A percentile compares a stretch with the other conserved stretches of the same genome.
Evolutionary conservation across 345 rosid species (phyloP).

Genomic region (Dipteronia sinensis): DNA sequence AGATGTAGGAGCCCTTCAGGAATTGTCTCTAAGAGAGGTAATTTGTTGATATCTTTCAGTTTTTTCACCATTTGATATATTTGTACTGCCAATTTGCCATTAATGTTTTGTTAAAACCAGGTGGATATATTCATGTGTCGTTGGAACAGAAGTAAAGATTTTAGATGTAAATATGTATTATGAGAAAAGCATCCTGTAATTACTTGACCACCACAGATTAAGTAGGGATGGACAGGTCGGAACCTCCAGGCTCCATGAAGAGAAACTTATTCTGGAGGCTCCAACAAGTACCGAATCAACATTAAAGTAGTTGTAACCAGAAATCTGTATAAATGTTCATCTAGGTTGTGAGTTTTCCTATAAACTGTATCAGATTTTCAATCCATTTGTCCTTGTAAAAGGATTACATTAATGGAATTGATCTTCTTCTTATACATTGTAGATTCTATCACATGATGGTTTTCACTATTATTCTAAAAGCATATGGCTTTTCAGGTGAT

Average conservation of each 20-base stretch:
- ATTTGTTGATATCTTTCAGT: no score
- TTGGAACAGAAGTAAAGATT: constrained; percentile 61
- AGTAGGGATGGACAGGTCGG: no score
- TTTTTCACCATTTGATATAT: not conserved
- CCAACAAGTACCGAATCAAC: not conserved
- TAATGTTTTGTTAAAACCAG: constrained; percentile 33
- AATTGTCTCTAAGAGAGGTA: constrained; percentile 29
- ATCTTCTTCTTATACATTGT: no score
- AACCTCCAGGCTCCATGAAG: no score
- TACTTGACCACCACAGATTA: constrained; percentile 53
- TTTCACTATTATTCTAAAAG: no score
- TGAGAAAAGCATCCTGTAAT: constrained; percentile 55
- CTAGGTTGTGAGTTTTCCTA: no score
- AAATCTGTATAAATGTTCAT: no score
- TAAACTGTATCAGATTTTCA: no score
- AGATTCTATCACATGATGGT: no score
- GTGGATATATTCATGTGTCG: constrained; percentile 69
- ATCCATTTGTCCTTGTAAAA: no score
- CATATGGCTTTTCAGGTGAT: no score
- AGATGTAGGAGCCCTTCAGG: constrained; percentile 56
- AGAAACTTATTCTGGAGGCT: not conserved
- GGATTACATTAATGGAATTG: no score
- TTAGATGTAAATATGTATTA: constrained; percentile 84
- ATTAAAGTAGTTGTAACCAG: not conserved
- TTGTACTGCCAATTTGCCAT: constrained; percentile 18